phyloP scores from a whole-genome alignment of 2,329 filamentous ascomycete genomes.

The Dendrostoma leiphaemia region DNA sequence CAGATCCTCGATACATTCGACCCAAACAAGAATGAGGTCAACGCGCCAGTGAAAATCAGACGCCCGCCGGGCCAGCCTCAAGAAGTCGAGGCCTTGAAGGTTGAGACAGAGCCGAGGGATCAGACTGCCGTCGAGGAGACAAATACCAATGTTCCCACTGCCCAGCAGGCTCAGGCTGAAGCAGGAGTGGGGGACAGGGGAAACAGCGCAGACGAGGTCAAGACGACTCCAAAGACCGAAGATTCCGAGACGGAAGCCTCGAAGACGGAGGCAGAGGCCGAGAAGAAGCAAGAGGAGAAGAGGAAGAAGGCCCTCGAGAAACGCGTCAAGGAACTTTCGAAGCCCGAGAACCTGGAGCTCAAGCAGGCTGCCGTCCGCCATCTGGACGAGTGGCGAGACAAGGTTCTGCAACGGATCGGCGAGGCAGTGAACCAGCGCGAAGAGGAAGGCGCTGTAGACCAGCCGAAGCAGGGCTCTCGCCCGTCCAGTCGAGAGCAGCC shows the following conservation, averaged over 20 bases:
- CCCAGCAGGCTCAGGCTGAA: too few relatives aligned
- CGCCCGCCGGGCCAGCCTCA: not conserved
- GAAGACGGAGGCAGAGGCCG: not conserved
- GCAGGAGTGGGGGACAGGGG: not conserved
- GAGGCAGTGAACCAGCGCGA: constrained; percentile 57
- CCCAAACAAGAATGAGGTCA: constrained; percentile 9
- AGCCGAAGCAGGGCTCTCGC: constrained; percentile 45
- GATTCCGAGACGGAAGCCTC: too few relatives aligned
- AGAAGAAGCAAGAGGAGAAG: constrained; percentile 5
- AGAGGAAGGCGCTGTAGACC: constrained; percentile 42
- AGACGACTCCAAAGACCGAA: too few relatives aligned
- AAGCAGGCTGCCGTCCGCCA: constrained; percentile 59
- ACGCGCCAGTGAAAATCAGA: constrained; percentile 5
- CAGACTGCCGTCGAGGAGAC: not conserved
- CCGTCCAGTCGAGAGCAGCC: constrained; percentile 39
- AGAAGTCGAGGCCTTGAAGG: not conserved
- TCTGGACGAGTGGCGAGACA: constrained; percentile 75
- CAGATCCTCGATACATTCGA: constrained; percentile 20
- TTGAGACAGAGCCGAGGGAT: not conserved
- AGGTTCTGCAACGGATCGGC: constrained; percentile 66
- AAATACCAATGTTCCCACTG: too few relatives aligned
- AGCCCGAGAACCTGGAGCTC: constrained; percentile 33
- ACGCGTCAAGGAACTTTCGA: constrained; percentile 20
- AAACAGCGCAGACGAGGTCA: not conserved
- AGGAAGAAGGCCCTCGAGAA: constrained; percentile 14